Conservation (phyloP, 805 yeast species). For the Wickerhamiella vanderwaltii region DNA sequence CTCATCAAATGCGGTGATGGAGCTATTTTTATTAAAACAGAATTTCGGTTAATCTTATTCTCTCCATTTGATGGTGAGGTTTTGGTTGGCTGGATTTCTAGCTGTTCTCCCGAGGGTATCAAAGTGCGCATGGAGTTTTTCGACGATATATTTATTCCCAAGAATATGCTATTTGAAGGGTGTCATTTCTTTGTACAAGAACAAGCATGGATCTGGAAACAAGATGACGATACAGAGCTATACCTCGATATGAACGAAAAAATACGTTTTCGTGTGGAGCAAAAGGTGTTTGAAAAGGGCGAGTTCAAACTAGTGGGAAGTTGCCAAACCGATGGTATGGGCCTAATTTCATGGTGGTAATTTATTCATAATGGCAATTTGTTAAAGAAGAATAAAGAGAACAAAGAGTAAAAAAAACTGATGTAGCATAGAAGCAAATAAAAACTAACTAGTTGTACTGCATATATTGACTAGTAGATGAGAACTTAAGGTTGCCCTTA, state of each 20-base stretch:
- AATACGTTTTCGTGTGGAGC: constrained; percentile 82
- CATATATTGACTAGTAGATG: constrained; percentile 96
- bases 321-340: constrained; percentile 95
- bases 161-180: constrained; percentile 64
- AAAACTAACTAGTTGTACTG: constrained; percentile 68
- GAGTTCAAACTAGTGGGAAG: constrained; percentile 80
- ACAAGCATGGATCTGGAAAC: constrained; percentile 92
- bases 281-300: constrained; percentile 63
- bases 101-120: constrained; percentile 78
- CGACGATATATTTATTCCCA: constrained; percentile 85
- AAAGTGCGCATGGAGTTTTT: constrained; percentile 76
- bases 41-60: constrained; percentile 67
- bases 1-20: constrained; percentile 91
- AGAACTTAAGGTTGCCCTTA: constrained; percentile 95
- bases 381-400: too few species aligned
- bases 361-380: background rate
- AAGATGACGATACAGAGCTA: constrained; percentile 42
- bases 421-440: too few species aligned
- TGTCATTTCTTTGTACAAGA: constrained; percentile 56
- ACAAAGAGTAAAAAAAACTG: too few species aligned
- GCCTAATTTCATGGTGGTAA: constrained; percentile 95
- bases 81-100: constrained; percentile 82
- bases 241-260: constrained; percentile 85
- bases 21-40: constrained; percentile 58
- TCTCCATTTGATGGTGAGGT: constrained; percentile 93